Evolutionary conservation across 345 rosid genomes (phyloP).

Genomic region (Boechera retrofracta): DNA sequence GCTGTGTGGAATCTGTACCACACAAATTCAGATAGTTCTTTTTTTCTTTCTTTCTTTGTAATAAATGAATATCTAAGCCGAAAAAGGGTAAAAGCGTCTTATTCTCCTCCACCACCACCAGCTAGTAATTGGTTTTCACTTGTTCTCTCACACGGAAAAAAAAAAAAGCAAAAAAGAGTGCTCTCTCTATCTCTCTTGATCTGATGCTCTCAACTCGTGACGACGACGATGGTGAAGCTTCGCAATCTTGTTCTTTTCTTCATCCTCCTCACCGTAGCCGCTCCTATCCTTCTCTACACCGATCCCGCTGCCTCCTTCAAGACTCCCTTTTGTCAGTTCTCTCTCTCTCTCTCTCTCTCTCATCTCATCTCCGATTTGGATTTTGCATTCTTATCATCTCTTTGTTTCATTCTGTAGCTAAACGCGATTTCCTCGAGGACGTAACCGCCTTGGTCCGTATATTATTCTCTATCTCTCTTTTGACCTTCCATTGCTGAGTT

Average conservation of each 20-base stretch:
- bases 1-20: too few relatives aligned
- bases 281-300: constrained; percentile 81
- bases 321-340: constrained; percentile 50
- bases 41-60: too few relatives aligned
- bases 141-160: not conserved
- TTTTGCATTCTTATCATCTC: constrained; percentile 5
- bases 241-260: constrained; percentile 70
- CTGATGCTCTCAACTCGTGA: constrained; percentile 7
- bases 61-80: too few relatives aligned
- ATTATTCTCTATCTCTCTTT: not conserved
- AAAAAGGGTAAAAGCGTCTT: constrained; percentile 21
- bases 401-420: constrained; percentile 54
- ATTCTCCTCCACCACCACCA: not conserved
- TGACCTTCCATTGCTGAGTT: constrained; percentile 10
- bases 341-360: constrained; percentile 1
- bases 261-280: constrained; percentile 68
- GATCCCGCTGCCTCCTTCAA: constrained; percentile 57
- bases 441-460: constrained; percentile 65
- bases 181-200: constrained; percentile 12
- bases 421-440: constrained; percentile 72
- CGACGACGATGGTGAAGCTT: constrained; percentile 53
- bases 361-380: constrained; percentile 17
- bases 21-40: too few relatives aligned
- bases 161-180: not conserved
- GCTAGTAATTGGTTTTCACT: constrained; percentile 6